Evolutionary conservation across 352 stramenopile genomes (phyloP).

Genomic region (Phytophthora ohioensis): DNA sequence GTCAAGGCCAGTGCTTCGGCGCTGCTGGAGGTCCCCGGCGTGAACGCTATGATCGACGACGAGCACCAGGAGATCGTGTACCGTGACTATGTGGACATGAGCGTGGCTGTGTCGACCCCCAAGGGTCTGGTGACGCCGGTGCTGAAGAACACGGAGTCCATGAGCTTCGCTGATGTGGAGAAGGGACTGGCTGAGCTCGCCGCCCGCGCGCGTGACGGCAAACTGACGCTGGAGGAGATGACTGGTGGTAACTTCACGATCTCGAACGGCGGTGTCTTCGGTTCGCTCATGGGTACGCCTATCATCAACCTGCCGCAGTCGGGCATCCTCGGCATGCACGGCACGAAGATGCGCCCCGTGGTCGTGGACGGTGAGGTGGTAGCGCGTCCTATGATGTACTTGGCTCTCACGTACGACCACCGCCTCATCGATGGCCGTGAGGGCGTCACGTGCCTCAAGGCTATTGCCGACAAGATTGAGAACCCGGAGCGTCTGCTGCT

Average conservation of each 20-base stretch:
- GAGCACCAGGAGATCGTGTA: conserved; percentile 98
- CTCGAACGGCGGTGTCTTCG: conserved; percentile 93
- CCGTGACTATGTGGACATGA: conserved; percentile 98
- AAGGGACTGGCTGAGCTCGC: conserved; percentile 96
- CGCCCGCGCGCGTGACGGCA: conserved; percentile 71
- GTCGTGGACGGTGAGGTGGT: conserved; percentile 96
- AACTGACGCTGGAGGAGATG: conserved; percentile 77
- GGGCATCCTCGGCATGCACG: conserved; percentile 99
- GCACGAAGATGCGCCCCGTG: conserved; percentile 97
- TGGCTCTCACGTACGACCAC: conserved; percentile 99
- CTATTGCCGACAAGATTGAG: conserved; percentile 98
- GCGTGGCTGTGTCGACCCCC: conserved; percentile 97
- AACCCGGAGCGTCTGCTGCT: conserved; percentile 96
- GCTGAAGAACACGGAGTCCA: conserved; percentile 97
- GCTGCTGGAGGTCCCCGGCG: conserved; percentile 94
- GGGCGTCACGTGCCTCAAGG: conserved; percentile 98
- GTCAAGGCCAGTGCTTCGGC: conserved; percentile 96
- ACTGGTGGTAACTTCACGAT: conserved; percentile 96
- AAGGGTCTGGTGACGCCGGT: conserved; percentile 98
- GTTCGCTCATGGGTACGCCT: conserved; percentile 98
- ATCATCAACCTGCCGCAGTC: conserved; percentile 99
- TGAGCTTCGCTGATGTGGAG: conserved; percentile 99
- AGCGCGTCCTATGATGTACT: conserved; percentile 99
- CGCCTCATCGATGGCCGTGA: conserved; percentile 98
- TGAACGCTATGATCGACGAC: conserved; percentile 99